Percentiles rank a stretch among this genome's conserved stretches.
phyloP scores from a whole-genome alignment of 805 yeast genomes.

The Debaryomyces castellii region DNA sequence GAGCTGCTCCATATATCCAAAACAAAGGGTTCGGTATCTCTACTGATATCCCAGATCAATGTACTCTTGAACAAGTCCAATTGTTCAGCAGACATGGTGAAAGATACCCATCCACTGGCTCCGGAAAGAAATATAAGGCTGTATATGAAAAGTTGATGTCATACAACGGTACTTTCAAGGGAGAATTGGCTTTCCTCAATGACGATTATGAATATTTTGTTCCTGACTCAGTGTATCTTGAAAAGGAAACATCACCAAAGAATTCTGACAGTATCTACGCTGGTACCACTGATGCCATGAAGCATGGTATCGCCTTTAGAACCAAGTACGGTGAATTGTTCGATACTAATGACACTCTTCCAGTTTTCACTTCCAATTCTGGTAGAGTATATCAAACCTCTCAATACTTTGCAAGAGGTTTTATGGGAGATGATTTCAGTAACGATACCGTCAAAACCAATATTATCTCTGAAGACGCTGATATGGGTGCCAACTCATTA shows the following conservation, averaged over 20 bases:
- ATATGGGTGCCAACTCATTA: constrained; percentile 58
- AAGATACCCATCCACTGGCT: constrained; percentile 47
- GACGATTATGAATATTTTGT: constrained; percentile 51
- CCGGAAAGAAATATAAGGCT: constrained; percentile 27
- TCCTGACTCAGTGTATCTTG: constrained; percentile 35
- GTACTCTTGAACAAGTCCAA: constrained; percentile 66
- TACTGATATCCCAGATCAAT: constrained; percentile 47
- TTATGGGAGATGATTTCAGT: constrained; percentile 47
- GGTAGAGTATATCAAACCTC: constrained; percentile 59
- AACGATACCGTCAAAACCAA: constrained; percentile 30
- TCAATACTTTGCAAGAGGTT: constrained; percentile 57
- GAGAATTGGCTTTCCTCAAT: constrained; percentile 54
- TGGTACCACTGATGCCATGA: constrained; percentile 50
- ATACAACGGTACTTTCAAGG: constrained; percentile 34
- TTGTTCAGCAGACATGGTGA: constrained; percentile 78
- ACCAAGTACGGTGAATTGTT: constrained; percentile 49
- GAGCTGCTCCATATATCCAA: constrained; percentile 55
- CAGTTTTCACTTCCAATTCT: constrained; percentile 55
- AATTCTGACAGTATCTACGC: constrained; percentile 45
- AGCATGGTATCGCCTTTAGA: constrained; percentile 51
- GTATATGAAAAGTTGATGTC: constrained; percentile 23
- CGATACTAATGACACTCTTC: constrained; percentile 33
- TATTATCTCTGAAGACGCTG: constrained; percentile 45
- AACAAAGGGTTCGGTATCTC: constrained; percentile 54
- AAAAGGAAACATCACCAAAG: constrained; percentile 50